Evolutionary conservation across 2,329 filamentous ascomycete species (phyloP), one percentile per base, ranked within the genome.

Genomic region (Paradendryphiella salina): DNA sequence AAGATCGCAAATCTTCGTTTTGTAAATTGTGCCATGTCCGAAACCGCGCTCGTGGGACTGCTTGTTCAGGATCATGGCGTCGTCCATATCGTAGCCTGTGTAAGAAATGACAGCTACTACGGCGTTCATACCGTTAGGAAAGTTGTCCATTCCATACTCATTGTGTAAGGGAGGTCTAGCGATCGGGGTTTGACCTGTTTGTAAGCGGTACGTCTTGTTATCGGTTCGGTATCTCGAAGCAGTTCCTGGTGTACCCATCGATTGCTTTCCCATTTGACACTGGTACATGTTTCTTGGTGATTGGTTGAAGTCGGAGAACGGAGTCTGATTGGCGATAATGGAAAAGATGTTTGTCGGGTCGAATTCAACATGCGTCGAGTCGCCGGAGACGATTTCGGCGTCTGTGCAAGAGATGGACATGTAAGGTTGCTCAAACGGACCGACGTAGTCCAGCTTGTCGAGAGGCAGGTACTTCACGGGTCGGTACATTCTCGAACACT

Each of bases 41-140:
- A 99, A 97, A 11, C 94, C 94, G 62, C 94, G 86, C 75, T 99
- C 94, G 73, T 96, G 90, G 2, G 93, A 86, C 15, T 91, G 96
- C 74, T 97, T 97, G 80, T 97, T 97, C 71, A 99, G 81, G 70
- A 99, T 97, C 93, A 97, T 97, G 71, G 94, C 94, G 77, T 99
- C 94, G 80, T 99, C 94, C 94, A 99, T 99, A 81, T 99, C 94
- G 76, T 97, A 99, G 43, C 93, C 94, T 1, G 93, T 97, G 74
- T 99, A 99, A 0, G 93, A 96, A 58, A 99, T 96, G 73, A 99
- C 95, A 52, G 94, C 94, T 51, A 99, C 94, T 32, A 97, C 86
- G 7, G 91, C 90, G 67, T 99, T 99, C 67, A 85, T 92, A 21
- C 94, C 94, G 71, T 97, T 96, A 46, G 94, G 94, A 74, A 96